Conservation (phyloP, 2,329 filamentous ascomycete species). For the Tolypocladium ophioglossoides region DNA sequence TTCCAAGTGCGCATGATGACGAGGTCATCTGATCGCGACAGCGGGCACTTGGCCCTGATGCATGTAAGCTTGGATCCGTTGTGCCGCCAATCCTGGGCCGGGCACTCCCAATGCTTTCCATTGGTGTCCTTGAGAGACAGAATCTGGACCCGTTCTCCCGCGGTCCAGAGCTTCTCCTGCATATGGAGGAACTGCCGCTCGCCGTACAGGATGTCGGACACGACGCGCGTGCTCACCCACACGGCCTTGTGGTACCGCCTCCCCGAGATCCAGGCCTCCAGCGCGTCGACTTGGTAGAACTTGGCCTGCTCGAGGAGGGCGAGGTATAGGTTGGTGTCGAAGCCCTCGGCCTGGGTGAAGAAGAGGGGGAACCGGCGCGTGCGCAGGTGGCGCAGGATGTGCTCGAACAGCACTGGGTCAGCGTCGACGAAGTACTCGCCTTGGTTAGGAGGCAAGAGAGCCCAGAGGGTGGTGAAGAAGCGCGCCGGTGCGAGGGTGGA, state of each 20-base stretch:
- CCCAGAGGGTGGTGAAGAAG: constrained; percentile 7
- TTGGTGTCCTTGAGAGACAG: background rate
- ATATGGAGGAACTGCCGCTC: background rate
- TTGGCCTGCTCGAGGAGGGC: constrained; percentile 20
- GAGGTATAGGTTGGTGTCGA: constrained; percentile 23
- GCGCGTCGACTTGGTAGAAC: constrained; percentile 17
- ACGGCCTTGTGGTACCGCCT: constrained; percentile 7
- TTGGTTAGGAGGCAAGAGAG: constrained; percentile 6
- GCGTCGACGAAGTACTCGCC: constrained; percentile 25
- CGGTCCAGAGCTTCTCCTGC: background rate
- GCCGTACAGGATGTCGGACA: background rate
- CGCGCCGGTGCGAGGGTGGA: constrained; percentile 6
- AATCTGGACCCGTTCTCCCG: background rate
- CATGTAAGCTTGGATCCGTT: background rate
- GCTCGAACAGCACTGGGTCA: constrained; percentile 22
- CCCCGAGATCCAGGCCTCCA: constrained; percentile 13
- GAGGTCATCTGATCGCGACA: background rate
- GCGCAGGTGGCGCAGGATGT: constrained; percentile 24
- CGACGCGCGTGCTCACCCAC: constrained; percentile 1
- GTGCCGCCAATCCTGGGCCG: background rate
- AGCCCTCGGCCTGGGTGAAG: constrained; percentile 16
- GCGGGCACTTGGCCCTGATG: background rate
- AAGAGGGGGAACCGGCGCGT: constrained; percentile 22
- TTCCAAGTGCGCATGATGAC: background rate
- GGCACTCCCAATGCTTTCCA: background rate